Percentiles rank a stretch among this genome's conserved stretches.
phyloP scores from a whole-genome alignment of 163 green algal genomes.

The Chlorella variabilis region DNA sequence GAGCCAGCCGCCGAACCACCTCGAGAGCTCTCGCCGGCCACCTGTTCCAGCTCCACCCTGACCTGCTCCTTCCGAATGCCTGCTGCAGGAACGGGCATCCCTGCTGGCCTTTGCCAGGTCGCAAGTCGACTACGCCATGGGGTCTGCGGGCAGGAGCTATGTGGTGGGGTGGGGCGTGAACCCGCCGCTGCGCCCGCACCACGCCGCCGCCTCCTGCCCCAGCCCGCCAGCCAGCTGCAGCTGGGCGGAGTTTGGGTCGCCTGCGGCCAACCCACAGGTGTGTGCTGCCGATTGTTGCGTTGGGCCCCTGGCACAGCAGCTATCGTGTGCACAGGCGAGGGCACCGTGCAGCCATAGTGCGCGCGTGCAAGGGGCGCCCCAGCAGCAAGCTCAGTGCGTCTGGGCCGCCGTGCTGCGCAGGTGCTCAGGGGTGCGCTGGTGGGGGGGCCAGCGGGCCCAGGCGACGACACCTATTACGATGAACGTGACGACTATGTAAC shows the following conservation, averaged over 20 bases:
- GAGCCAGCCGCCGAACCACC: too few species aligned
- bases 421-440: slow-evolving; percentile 48
- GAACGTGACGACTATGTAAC: slow-evolving; percentile 42
- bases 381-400: neutral
- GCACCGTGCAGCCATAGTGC: too few species aligned
- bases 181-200: slow-evolving; percentile 44
- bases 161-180: slow-evolving; percentile 58
- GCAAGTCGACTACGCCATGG: slow-evolving; percentile 59
- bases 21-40: too few species aligned
- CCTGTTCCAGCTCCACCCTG: neutral
- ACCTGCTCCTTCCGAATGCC: neutral
- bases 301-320: neutral
- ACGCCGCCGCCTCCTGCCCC: slow-evolving; percentile 56
- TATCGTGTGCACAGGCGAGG: neutral
- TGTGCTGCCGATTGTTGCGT: neutral
- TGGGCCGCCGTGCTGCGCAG: slow-evolving; percentile 18
- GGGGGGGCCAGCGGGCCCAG: slow-evolving; percentile 28
- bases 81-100: neutral
- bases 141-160: slow-evolving; percentile 41
- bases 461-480: slow-evolving; percentile 45
- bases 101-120: slow-evolving; percentile 37
- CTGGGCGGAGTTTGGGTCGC: slow-evolving; percentile 35
- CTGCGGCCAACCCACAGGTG: slow-evolving; percentile 40
- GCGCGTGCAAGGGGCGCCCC: neutral
- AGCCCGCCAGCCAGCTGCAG: slow-evolving; percentile 38